phyloP scores from a whole-genome alignment of 345 rosid species.

The Aethionema arabicum region DNA sequence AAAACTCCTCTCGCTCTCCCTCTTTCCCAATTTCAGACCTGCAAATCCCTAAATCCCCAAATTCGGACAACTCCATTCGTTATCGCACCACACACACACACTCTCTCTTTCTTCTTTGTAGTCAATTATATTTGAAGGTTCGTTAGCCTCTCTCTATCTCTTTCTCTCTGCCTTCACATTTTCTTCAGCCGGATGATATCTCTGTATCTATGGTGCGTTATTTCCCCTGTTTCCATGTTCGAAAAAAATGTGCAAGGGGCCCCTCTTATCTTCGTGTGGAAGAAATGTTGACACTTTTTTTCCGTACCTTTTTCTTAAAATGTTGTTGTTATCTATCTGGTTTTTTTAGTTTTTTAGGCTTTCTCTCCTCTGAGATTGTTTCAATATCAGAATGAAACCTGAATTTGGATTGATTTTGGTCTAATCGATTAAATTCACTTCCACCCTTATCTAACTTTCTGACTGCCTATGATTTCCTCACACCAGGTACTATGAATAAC shows the following conservation, averaged over 20 bases:
- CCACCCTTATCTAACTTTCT: background rate
- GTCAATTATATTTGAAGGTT: conserved; percentile 8
- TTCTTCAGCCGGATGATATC: background rate
- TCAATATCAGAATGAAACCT: background rate
- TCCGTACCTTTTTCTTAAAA: background rate
- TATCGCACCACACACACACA: conserved; percentile 27
- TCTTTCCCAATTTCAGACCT: conserved; percentile 23
- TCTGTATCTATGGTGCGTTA: conserved; percentile 1
- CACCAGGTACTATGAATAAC: conserved; percentile 39
- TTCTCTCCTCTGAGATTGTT: background rate
- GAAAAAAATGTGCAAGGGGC: conserved; percentile 25
- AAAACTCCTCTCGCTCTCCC: conserved; percentile 10
- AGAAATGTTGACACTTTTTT: conserved; percentile 15
- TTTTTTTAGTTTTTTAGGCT: background rate
- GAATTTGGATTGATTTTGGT: too few species aligned
- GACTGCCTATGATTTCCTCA: background rate
- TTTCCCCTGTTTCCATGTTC: conserved; percentile 25
- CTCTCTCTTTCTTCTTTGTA: conserved; percentile 20
- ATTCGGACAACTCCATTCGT: conserved; percentile 19
- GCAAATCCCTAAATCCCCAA: conserved; percentile 42
- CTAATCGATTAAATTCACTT: too few species aligned
- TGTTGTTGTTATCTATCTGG: conserved; percentile 12
- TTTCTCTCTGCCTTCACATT: conserved; percentile 23
- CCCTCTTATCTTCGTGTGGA: background rate
- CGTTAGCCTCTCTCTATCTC: conserved; percentile 21